A percentile compares a stretch with the other conserved stretches of the same genome.
phyloP scores from a whole-genome alignment of 2,329 filamentous ascomycete species.

The Fusarium euwallaceae region DNA sequence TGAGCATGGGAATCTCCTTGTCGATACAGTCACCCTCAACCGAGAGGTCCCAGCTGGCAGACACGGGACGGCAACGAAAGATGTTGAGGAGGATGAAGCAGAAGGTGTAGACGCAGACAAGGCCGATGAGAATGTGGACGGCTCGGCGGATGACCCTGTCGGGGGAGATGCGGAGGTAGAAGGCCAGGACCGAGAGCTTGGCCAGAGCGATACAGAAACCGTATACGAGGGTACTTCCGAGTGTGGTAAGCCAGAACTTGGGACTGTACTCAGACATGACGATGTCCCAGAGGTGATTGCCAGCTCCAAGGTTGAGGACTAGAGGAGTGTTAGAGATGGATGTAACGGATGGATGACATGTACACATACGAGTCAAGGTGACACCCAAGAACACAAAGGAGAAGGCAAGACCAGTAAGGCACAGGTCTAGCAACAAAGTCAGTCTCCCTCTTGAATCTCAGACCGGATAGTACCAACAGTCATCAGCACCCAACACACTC shows the following conservation, averaged over 20 bases:
- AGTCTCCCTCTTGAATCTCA: not conserved
- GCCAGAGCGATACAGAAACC: slow-evolving; percentile 55
- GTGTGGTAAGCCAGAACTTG: slow-evolving; percentile 46
- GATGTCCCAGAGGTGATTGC: slow-evolving; percentile 50
- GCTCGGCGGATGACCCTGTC: slow-evolving; percentile 38
- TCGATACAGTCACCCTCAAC: slow-evolving; percentile 56
- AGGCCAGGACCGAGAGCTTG: slow-evolving; percentile 60
- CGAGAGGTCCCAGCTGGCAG: slow-evolving; percentile 57
- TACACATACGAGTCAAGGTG: slow-evolving; percentile 40
- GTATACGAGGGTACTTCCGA: slow-evolving; percentile 58
- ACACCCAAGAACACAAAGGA: slow-evolving; percentile 43
- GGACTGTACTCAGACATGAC: slow-evolving; percentile 36
- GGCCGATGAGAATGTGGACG: slow-evolving; percentile 45
- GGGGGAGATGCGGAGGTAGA: slow-evolving; percentile 59
- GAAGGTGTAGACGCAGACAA: slow-evolving; percentile 57
- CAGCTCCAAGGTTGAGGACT: slow-evolving; percentile 46
- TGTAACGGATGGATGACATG: rapidly evolving
- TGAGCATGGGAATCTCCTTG: slow-evolving; percentile 49
- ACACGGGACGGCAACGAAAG: slow-evolving; percentile 57
- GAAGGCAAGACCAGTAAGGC: slow-evolving; percentile 41
- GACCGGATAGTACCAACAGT: slow-evolving; percentile 39
- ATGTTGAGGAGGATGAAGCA: slow-evolving; percentile 55
- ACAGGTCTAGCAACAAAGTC: slow-evolving; percentile 38
- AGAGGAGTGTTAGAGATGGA: not conserved
- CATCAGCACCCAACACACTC: slow-evolving; percentile 45